Evolutionary conservation across 257 asterid genomes (phyloP).

Genomic region (Cinchona pubescens): DNA sequence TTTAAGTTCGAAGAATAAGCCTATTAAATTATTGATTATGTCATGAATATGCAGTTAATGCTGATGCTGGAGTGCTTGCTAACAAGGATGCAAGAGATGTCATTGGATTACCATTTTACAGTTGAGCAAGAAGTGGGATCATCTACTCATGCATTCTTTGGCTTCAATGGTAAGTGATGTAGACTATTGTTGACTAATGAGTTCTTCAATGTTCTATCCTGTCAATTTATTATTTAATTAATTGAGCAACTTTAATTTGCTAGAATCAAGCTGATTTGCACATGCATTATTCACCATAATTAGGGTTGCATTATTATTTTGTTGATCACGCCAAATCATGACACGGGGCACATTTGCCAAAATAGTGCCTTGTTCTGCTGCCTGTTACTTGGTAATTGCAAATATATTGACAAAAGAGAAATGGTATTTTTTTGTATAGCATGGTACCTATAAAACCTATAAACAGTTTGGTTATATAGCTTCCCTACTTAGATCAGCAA

Average conservation of each 20-base stretch:
- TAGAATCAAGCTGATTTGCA: slow-evolving; percentile 24
- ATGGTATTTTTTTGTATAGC: background rate
- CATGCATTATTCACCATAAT: slow-evolving; percentile 15
- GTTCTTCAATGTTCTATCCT: background rate
- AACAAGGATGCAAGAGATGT: slow-evolving; percentile 99
- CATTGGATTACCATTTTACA: slow-evolving; percentile 81
- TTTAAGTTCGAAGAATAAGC: background rate
- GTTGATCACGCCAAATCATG: slow-evolving; percentile 6
- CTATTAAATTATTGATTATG: background rate
- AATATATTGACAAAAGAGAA: background rate
- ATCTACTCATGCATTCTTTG: slow-evolving; percentile 96
- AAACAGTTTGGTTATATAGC: background rate
- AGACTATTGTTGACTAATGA: background rate
- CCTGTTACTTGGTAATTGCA: background rate
- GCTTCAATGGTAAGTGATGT: slow-evolving; percentile 67
- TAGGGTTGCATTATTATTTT: slow-evolving; percentile 8
- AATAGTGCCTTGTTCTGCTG: background rate
- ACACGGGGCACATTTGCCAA: background rate
- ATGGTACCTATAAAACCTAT: background rate
- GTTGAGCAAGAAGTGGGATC: slow-evolving; percentile 99
- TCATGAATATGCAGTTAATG: slow-evolving; percentile 58
- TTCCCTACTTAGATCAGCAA: too few species aligned
- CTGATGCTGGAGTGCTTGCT: slow-evolving; percentile 83
- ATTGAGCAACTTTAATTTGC: background rate
- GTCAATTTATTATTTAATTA: background rate